A percentile compares a stretch with the other conserved stretches of the same genome.
phyloP scores from a whole-genome alignment of 495 filamentous ascomycete genomes.

The Penicillium daleae region DNA sequence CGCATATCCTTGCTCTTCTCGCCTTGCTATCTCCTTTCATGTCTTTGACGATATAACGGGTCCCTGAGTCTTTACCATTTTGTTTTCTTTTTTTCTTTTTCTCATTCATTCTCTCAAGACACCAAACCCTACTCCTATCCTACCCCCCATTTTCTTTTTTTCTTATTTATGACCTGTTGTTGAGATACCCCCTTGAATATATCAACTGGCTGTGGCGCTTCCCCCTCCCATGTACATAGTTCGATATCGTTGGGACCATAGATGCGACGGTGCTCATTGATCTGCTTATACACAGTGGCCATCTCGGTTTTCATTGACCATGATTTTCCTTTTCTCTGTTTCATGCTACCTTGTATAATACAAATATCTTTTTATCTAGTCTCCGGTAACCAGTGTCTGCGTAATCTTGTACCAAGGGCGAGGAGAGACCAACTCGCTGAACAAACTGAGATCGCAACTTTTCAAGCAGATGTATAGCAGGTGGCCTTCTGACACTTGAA shows the following conservation, averaged over 20 bases:
- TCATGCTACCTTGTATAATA: background rate
- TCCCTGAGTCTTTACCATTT: constrained; percentile 21
- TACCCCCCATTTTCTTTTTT: constrained; percentile 12
- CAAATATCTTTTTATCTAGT: background rate
- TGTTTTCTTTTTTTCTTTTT: constrained; percentile 19
- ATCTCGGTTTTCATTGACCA: constrained; percentile 13
- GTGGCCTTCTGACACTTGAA: too few relatives aligned
- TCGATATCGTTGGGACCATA: constrained; percentile 36
- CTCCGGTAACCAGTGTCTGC: background rate
- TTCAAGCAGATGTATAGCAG: too few relatives aligned
- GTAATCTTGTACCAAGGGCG: background rate
- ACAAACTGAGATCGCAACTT: too few relatives aligned
- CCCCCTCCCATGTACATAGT: constrained; percentile 47
- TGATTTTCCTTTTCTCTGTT: background rate
- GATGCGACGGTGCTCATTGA: constrained; percentile 29
- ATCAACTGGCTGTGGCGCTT: constrained; percentile 40
- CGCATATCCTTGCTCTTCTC: background rate
- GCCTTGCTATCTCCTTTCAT: constrained; percentile 20
- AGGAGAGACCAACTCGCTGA: too few relatives aligned
- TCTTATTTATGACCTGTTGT: constrained; percentile 24
- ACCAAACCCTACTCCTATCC: background rate
- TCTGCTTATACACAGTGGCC: constrained; percentile 10
- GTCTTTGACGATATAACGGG: constrained; percentile 32
- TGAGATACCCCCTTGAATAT: constrained; percentile 48
- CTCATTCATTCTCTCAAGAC: constrained; percentile 3